phyloP scores from a whole-genome alignment of 305 asterid species.

The Fraxinus angustifolia region DNA sequence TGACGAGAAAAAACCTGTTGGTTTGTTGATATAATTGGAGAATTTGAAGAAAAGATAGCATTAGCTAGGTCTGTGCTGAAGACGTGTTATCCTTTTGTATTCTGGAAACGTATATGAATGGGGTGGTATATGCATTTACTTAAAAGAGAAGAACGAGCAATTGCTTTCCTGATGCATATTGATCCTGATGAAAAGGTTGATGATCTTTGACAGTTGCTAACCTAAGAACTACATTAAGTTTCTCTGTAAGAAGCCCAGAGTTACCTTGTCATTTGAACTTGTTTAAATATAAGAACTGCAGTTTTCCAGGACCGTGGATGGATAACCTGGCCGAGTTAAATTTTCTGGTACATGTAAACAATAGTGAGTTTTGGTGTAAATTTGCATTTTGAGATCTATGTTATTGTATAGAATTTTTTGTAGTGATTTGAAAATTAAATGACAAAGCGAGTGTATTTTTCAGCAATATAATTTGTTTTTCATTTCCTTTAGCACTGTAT shows the following conservation, averaged over 20 bases:
- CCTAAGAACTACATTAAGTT: not conserved
- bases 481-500: not conserved
- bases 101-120: not conserved
- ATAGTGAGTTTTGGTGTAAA: not conserved
- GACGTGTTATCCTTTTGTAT: not conserved
- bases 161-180: constrained; percentile 1
- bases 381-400: not conserved
- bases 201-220: not conserved
- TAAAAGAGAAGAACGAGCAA: not conserved
- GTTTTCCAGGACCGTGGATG: not conserved
- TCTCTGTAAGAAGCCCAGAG: not conserved
- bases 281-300: constrained; percentile 19
- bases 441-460: not conserved
- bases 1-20: not conserved
- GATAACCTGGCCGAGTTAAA: constrained; percentile 13
- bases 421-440: not conserved
- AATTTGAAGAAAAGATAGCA: not conserved
- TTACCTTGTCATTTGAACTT: constrained; percentile 5
- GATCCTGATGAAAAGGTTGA: constrained; percentile 6
- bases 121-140: not conserved
- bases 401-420: not conserved
- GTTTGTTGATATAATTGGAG: not conserved
- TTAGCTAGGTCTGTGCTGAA: constrained; percentile 16
- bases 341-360: not conserved
- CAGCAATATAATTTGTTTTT: not conserved